Evolutionary conservation across 2,329 filamentous ascomycete genomes (phyloP), one percentile per base, ranked within the genome.

Genomic region (Neocucurbitaria cava): DNA sequence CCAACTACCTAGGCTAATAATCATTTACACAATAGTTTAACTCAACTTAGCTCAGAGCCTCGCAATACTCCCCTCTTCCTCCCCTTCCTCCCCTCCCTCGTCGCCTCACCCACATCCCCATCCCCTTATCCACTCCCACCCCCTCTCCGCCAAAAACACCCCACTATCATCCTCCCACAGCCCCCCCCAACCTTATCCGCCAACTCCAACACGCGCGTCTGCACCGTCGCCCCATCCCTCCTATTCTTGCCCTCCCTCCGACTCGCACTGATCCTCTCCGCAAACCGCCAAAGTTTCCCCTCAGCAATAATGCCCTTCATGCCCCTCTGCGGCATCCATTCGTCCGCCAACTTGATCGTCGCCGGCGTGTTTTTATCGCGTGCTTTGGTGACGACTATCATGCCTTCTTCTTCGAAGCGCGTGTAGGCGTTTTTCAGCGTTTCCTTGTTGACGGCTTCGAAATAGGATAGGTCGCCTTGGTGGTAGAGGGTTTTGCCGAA

Each of bases 361-460:
- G 86, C 79, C 3, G 83, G 83, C 1, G 82, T 76, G 61, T 89
- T 89, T 28, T 82, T 65, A 57, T 89, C 88, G 65, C 87, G 89
- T 1, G 59, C 78, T 66, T 90, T 90, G 26, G 89, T 62, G 0
- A 93, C 84, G 40, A 90, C 79, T 52, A 98, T 83, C 59, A 98
- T 96, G 8, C 92, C 91, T 67, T 98, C 94, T 69, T 97, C 92
- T 65, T 93, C 88, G 69, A 96, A 96, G 15, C 92, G 87, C 33
- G 86, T 83, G 76, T 94, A 97, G 0, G 93, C 89, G 75, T 99
- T 99, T 71, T 95, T 96, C 52, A 99, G 84, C 0, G 93, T 96
- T 76, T 99, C 94, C 68, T 97, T 97, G 81, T 99, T 99, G 61
- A 99, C 94, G 2, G 95, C 93, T 78, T 99, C 95, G 65, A 97